phyloP scores from a whole-genome alignment of 208 protist genomes.

The Trypanosoma melophagium region DNA sequence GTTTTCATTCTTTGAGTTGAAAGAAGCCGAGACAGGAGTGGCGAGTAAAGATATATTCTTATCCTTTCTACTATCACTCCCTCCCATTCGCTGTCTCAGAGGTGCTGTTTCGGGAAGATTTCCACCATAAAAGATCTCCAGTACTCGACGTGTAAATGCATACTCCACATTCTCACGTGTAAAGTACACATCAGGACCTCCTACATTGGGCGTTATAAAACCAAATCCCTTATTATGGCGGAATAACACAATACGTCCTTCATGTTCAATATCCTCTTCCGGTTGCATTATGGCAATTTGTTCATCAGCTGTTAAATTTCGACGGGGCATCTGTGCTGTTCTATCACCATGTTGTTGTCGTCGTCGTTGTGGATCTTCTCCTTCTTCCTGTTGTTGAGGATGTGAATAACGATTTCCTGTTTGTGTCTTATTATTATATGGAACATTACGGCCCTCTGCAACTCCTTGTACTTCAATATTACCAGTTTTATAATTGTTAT shows the following conservation, averaged over 20 bases:
- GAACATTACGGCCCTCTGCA: no score
- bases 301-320: constrained; percentile 49
- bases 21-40: no score
- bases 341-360: not conserved
- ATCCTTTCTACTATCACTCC: not conserved
- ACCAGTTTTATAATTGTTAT: not conserved
- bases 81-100: not conserved
- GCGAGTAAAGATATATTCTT: no score
- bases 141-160: constrained; percentile 63
- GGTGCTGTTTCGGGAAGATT: constrained; percentile 10
- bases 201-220: constrained; percentile 70
- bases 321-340: not conserved
- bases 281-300: constrained; percentile 71
- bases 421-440: no score
- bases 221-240: constrained; percentile 67
- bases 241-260: constrained; percentile 64
- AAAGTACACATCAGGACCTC: constrained; percentile 86
- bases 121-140: constrained; percentile 44
- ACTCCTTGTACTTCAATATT: not conserved
- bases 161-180: constrained; percentile 50
- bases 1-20: no score
- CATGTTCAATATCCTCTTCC: constrained; percentile 46
- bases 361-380: not conserved
- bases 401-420: constrained; percentile 10
- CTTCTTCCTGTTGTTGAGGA: not conserved